Evolutionary conservation across 2,329 filamentous ascomycete genomes (phyloP).

Genomic region (Penicillium janthinellum): DNA sequence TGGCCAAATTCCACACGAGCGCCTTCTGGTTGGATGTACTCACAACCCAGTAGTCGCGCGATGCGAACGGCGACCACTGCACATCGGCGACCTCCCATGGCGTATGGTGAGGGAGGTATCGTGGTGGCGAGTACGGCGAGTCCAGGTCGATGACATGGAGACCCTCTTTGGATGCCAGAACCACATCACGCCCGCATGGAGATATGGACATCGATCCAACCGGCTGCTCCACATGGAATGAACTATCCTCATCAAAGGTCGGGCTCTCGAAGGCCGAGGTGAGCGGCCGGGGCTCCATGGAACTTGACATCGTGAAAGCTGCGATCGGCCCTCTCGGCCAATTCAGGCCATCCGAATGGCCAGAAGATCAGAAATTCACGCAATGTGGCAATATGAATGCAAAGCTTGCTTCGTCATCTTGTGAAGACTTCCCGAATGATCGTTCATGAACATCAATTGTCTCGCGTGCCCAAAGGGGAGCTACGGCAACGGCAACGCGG

Average conservation of each 20-base stretch:
- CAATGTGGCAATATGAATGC: not conserved
- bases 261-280: constrained; percentile 75
- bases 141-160: constrained; percentile 91
- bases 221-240: constrained; percentile 75
- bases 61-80: constrained; percentile 93
- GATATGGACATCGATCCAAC: constrained; percentile 93
- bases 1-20: constrained; percentile 87
- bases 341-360: constrained; percentile 10
- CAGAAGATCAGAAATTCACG: constrained; percentile 6
- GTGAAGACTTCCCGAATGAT: not conserved
- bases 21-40: constrained; percentile 95
- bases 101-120: constrained; percentile 79
- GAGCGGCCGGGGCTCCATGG: constrained; percentile 42
- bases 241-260: constrained; percentile 82
- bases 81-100: constrained; percentile 97
- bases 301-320: constrained; percentile 34
- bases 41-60: constrained; percentile 87
- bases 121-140: constrained; percentile 81
- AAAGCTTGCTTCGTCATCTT: constrained; percentile 5
- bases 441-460: not conserved
- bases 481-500: constrained; percentile 21
- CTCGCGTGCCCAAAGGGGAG: constrained; percentile 16
- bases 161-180: constrained; percentile 85
- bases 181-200: constrained; percentile 85
- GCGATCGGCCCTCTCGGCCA: constrained; percentile 13